Conservation (phyloP, 495 filamentous ascomycete species). For the Bacidia gigantensis region DNA sequence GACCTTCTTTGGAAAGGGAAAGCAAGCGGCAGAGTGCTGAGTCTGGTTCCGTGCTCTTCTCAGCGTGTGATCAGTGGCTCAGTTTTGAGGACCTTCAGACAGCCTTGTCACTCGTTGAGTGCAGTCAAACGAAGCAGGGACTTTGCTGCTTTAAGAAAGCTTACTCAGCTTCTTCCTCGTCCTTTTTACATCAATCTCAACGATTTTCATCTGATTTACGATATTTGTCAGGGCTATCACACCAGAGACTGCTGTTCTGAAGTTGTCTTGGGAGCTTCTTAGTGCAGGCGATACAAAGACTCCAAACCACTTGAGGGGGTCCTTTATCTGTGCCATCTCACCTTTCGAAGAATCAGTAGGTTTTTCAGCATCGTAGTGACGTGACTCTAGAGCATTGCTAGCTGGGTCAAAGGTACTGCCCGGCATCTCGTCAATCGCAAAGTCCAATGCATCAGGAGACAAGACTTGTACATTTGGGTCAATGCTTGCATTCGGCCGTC, state of each 20-base stretch:
- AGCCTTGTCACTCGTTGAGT: too few species aligned
- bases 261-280: slow-evolving; percentile 42
- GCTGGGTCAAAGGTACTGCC: too few species aligned
- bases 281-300: slow-evolving; percentile 48
- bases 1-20: too few species aligned
- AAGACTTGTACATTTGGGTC: slow-evolving; percentile 29
- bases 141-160: slow-evolving; percentile 1
- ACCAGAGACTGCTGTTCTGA: slow-evolving; percentile 27
- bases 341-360: background rate
- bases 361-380: background rate
- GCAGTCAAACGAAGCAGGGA: too few species aligned
- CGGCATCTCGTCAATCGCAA: too few species aligned
- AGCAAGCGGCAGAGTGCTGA: too few species aligned
- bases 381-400: background rate
- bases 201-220: slow-evolving; percentile 51
- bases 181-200: slow-evolving; percentile 48
- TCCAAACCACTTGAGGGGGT: slow-evolving; percentile 60
- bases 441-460: too few species aligned
- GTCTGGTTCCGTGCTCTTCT: too few species aligned
- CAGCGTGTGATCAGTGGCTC: too few species aligned
- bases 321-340: slow-evolving; percentile 11
- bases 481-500: slow-evolving; percentile 59
- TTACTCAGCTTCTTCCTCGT: slow-evolving; percentile 15
- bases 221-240: slow-evolving; percentile 33
- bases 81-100: too few species aligned